Evolutionary conservation across 148 eudicot genomes (phyloP).

Genomic region (Polygonum aviculare): DNA sequence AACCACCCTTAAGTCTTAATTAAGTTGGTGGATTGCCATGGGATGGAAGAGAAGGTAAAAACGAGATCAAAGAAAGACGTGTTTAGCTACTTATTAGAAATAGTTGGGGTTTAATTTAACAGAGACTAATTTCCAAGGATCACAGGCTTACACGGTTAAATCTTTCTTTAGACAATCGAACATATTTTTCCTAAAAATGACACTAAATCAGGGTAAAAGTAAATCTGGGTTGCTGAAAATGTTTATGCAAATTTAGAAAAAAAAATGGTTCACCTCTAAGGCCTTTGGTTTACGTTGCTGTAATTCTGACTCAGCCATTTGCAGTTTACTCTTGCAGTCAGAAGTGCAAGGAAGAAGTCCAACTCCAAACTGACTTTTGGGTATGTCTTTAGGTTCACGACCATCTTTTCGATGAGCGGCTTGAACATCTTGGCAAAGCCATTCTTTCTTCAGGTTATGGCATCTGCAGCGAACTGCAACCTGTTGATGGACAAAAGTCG

Average conservation of each 20-base stretch:
- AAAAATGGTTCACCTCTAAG: constrained; percentile 42
- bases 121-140: no score
- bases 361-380: constrained; percentile 59
- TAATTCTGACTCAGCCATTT: constrained; percentile 53
- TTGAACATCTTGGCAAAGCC: constrained; percentile 83
- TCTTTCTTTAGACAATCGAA: neutral
- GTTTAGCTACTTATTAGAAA: no score
- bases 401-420: constrained; percentile 41
- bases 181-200: neutral
- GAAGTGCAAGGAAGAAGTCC: constrained; percentile 80
- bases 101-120: no score
- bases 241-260: neutral
- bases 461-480: constrained; percentile 78
- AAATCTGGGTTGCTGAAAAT: neutral
- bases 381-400: constrained; percentile 58
- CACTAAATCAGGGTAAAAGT: neutral
- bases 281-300: constrained; percentile 51
- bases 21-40: no score
- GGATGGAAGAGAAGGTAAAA: no score
- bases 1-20: no score
- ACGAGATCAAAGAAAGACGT: no score
- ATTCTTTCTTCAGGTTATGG: constrained; percentile 85
- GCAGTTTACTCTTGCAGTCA: constrained; percentile 65
- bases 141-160: no score
- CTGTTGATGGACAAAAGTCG: constrained; percentile 21